These are phyloP conservation scores for Colletotrichum falcatum DNA, from an alignment of 2,329 filamentous ascomycete genomes.

Conservation along the genomic window DNA sequence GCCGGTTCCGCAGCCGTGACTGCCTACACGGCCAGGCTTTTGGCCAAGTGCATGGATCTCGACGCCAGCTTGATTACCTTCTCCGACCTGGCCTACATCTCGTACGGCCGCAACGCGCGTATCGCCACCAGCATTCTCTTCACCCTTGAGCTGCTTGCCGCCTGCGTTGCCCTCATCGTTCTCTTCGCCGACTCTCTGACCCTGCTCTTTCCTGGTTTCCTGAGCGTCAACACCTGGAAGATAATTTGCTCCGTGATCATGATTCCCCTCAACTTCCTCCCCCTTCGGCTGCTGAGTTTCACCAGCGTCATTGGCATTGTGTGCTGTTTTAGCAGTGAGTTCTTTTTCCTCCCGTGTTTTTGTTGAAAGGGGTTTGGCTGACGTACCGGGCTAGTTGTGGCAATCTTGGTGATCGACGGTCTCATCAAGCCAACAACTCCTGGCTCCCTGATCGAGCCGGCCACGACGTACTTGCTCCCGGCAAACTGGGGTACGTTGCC, in stretches of 20 bases:
- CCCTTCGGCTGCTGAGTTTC: conserved; percentile 85
- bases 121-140: conserved; percentile 88
- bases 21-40: conserved; percentile 84
- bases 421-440: conserved; percentile 82
- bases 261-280: conserved; percentile 85
- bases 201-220: conserved; percentile 77
- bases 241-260: conserved; percentile 82
- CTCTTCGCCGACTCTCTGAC: conserved; percentile 93
- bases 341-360: neutral
- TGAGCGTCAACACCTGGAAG: conserved; percentile 82
- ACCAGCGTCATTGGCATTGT: conserved; percentile 92
- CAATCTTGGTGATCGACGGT: conserved; percentile 87
- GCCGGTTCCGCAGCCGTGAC: conserved; percentile 81
- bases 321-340: conserved; percentile 87
- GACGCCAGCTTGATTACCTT: conserved; percentile 91
- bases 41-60: conserved; percentile 89
- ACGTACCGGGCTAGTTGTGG: conserved; percentile 70
- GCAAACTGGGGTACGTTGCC: conserved; percentile 88
- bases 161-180: conserved; percentile 89
- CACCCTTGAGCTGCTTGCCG: conserved; percentile 86
- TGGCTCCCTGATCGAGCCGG: conserved; percentile 85
- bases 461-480: conserved; percentile 84
- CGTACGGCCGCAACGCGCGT: conserved; percentile 85
- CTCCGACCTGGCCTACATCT: conserved; percentile 91
- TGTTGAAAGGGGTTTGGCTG: neutral